A percentile compares a stretch with the other conserved stretches of the same genome.
Evolutionary conservation across 1,284 basidiomycete genomes (phyloP).

Genomic region (Salmacisia buchloeana): DNA sequence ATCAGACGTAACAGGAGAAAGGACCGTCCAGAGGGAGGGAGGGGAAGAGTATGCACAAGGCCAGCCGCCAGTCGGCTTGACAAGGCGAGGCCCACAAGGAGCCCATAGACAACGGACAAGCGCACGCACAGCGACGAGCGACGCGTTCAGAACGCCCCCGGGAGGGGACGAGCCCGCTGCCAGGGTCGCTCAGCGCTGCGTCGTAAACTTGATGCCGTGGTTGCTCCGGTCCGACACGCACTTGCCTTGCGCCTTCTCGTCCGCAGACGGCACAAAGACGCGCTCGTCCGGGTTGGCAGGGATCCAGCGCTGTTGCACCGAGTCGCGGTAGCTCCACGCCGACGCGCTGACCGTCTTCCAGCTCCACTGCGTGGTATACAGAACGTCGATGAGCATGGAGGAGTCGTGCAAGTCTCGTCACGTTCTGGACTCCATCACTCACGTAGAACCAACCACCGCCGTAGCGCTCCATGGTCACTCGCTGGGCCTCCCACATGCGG

Average conservation of each 20-base stretch:
- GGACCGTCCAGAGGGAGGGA: no score
- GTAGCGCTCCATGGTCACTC: conserved; percentile 13
- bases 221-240: neutral
- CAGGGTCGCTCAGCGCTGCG: neutral
- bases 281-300: conserved; percentile 13
- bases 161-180: no score
- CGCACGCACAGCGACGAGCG: neutral
- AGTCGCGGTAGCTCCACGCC: conserved; percentile 17
- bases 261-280: conserved; percentile 1
- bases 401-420: neutral
- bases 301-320: conserved; percentile 19
- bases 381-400: neutral
- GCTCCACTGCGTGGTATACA: conserved; percentile 9
- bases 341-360: conserved; percentile 16
- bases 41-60: no score
- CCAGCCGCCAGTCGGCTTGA: no score
- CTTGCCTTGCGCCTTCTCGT: neutral
- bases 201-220: neutral
- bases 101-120: no score
- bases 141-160: neutral
- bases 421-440: no score
- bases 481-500: conserved; percentile 20
- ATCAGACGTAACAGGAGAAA: no score
- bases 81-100: no score
- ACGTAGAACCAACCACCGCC: conserved; percentile 1